Percentiles rank a stretch among this genome's conserved stretches.
Conservation (phyloP, 306 rosid genomes). For the Trifolium subterraneum region DNA sequence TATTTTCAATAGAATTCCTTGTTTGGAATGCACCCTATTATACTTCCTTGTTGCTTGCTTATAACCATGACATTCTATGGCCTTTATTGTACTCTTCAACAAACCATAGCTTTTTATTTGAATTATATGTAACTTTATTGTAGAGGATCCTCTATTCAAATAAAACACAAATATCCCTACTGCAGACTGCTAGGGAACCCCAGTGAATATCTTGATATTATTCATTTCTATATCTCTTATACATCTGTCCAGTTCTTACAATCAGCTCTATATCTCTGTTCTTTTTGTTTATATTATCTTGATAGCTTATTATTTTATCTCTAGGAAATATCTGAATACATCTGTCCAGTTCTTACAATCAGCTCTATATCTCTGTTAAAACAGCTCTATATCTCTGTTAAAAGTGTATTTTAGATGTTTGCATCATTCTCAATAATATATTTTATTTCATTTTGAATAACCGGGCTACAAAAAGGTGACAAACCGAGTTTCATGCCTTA, state of each 20-base stretch:
- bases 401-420: slow-evolving; percentile 27
- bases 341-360: slow-evolving; percentile 5
- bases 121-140: not conserved
- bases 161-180: not conserved
- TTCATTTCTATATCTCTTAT: too few relatives aligned
- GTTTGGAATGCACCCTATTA: too few relatives aligned
- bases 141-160: not conserved
- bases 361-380: too few relatives aligned
- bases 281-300: too few relatives aligned
- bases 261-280: slow-evolving; percentile 13
- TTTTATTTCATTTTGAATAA: slow-evolving; percentile 25
- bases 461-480: slow-evolving; percentile 11
- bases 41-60: too few relatives aligned
- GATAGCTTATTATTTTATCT: too few relatives aligned
- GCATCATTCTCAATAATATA: slow-evolving; percentile 5
- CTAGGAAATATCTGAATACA: too few relatives aligned
- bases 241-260: slow-evolving; percentile 1
- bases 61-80: too few relatives aligned
- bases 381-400: not conserved
- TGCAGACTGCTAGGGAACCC: not conserved
- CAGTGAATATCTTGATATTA: too few relatives aligned
- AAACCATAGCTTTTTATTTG: not conserved
- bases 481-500: not conserved
- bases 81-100: not conserved
- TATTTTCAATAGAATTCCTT: not conserved